Evolutionary conservation across 2,329 filamentous ascomycete species (phyloP).

Genomic region (Venturia effusa): DNA sequence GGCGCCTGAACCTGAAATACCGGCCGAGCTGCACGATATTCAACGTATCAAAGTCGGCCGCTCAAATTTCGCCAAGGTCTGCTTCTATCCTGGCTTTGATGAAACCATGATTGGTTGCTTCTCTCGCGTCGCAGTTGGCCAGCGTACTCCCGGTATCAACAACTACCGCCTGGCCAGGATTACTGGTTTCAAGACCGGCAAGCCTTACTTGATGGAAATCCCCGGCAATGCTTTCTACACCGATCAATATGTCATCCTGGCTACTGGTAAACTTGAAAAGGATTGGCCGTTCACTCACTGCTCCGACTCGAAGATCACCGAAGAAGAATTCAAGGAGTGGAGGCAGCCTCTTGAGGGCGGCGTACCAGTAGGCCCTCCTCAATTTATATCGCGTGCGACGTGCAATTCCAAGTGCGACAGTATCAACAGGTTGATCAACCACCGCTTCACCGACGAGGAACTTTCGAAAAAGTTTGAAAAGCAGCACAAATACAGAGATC

Average conservation of each 20-base stretch:
- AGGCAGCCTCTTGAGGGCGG: slow-evolving; percentile 44
- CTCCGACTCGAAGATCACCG: slow-evolving; percentile 76
- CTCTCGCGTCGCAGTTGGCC: slow-evolving; percentile 71
- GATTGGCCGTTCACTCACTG: slow-evolving; percentile 86
- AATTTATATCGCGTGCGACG: slow-evolving; percentile 60
- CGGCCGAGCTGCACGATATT: slow-evolving; percentile 67
- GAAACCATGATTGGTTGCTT: slow-evolving; percentile 73
- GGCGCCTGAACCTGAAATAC: slow-evolving; percentile 41
- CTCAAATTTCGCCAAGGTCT: slow-evolving; percentile 78
- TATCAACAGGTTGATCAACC: slow-evolving; percentile 69
- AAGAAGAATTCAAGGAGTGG: slow-evolving; percentile 74
- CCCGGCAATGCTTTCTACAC: slow-evolving; percentile 68
- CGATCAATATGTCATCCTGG: slow-evolving; percentile 71
- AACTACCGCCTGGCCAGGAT: slow-evolving; percentile 84
- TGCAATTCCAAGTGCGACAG: slow-evolving; percentile 45
- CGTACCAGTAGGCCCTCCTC: slow-evolving; percentile 51
- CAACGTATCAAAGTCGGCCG: slow-evolving; percentile 76
- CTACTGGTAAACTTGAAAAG: slow-evolving; percentile 72
- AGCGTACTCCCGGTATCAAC: slow-evolving; percentile 59
- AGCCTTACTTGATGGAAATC: slow-evolving; percentile 73
- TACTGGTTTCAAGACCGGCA: slow-evolving; percentile 71
- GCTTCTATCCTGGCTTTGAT: slow-evolving; percentile 87
- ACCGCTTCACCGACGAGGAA: slow-evolving; percentile 73
- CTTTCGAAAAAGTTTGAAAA: slow-evolving; percentile 68
- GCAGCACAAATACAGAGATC: slow-evolving; percentile 38